Evolutionary conservation across 257 asterid species (phyloP).

Genomic region (Salvia splendens): DNA sequence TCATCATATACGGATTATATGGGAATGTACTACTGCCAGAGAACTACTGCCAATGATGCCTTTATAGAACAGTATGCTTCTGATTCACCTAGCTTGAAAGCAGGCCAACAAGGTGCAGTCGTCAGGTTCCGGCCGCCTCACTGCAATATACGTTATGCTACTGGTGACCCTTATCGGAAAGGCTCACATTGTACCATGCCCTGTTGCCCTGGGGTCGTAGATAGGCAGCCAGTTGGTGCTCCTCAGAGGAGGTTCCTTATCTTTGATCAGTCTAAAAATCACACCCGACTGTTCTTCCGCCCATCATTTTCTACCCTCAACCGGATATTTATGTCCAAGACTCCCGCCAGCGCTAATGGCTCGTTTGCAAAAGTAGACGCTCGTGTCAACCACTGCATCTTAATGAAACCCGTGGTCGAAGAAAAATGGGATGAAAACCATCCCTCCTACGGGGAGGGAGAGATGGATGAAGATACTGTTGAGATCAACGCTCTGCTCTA

Average conservation of each 20-base stretch:
- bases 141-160: too few species aligned
- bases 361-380: too few species aligned
- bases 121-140: too few species aligned
- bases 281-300: conserved; percentile 53
- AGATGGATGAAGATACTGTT: conserved; percentile 61
- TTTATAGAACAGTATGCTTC: too few species aligned
- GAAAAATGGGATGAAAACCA: conserved; percentile 45
- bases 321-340: conserved; percentile 7
- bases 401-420: conserved; percentile 33
- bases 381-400: neutral
- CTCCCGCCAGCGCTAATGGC: too few species aligned
- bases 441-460: conserved; percentile 12
- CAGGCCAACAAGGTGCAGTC: too few species aligned
- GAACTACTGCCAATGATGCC: conserved; percentile 29
- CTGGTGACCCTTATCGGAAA: too few species aligned
- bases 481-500: conserved; percentile 76
- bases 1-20: conserved; percentile 41
- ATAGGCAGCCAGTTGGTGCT: neutral
- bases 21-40: conserved; percentile 38
- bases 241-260: conserved; percentile 59
- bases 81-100: too few species aligned
- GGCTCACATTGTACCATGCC: too few species aligned
- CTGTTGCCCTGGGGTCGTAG: too few species aligned
- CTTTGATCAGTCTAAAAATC: conserved; percentile 65
- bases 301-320: conserved; percentile 41